Conservation (phyloP, 2,329 filamentous ascomycete genomes). For the Aureobasidium sp. region DNA sequence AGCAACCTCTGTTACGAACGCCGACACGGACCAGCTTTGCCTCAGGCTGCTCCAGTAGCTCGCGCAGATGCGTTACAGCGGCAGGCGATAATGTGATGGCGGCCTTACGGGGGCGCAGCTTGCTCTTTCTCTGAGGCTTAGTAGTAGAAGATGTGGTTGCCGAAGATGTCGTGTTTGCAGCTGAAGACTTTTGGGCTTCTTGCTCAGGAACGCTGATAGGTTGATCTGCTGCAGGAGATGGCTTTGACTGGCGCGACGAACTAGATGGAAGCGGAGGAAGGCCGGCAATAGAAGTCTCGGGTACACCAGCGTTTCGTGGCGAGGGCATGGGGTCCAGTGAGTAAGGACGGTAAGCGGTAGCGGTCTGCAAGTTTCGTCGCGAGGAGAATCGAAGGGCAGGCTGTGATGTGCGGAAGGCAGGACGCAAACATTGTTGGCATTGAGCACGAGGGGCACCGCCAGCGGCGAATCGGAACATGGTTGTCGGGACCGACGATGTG, state of each 20-base stretch:
- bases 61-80: conserved; percentile 71
- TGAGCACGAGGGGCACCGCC: conserved; percentile 20
- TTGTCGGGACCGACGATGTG: not conserved
- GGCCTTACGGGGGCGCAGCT: conserved; percentile 76
- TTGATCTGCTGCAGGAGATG: conserved; percentile 17
- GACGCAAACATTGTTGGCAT: conserved; percentile 41
- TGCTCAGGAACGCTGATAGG: conserved; percentile 50
- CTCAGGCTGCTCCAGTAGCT: conserved; percentile 73
- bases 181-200: conserved; percentile 55
- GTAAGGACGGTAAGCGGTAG: conserved; percentile 57
- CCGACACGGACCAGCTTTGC: conserved; percentile 92
- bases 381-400: conserved; percentile 34
- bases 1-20: conserved; percentile 90
- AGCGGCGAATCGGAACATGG: conserved; percentile 31
- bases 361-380: conserved; percentile 57
- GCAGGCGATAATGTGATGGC: conserved; percentile 78
- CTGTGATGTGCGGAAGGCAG: conserved; percentile 14
- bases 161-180: conserved; percentile 27
- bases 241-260: conserved; percentile 36
- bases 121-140: conserved; percentile 52
- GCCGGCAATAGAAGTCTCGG: conserved; percentile 55
- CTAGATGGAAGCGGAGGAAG: conserved; percentile 34
- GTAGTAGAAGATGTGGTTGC: conserved; percentile 31
- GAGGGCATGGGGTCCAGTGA: conserved; percentile 50
- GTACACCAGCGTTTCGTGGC: conserved; percentile 51